These are phyloP conservation scores for Simplicillium sp. DNA, from an alignment of 2,329 filamentous ascomycete species.

Conservation along the genomic window DNA sequence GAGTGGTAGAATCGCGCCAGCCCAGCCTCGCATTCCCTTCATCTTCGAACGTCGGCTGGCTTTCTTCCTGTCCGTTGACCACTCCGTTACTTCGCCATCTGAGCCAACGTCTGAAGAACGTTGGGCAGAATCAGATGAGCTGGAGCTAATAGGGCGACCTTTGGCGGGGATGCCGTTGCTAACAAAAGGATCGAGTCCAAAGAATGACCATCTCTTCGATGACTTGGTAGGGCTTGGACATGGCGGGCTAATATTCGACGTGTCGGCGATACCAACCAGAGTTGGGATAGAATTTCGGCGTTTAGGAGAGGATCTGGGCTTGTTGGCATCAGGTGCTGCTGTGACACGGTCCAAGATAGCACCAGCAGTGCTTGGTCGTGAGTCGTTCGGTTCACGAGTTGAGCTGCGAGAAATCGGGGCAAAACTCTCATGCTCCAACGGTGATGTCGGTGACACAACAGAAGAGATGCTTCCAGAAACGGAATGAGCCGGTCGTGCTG, in stretches of 20 bases:
- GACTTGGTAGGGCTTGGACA: conserved; percentile 40
- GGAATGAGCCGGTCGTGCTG: conserved; percentile 60
- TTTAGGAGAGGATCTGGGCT: conserved; percentile 25
- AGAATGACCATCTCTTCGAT: conserved; percentile 53
- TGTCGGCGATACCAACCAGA: conserved; percentile 31
- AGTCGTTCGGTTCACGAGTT: conserved; percentile 33
- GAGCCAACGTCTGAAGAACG: conserved; percentile 26
- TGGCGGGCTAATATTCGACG: conserved; percentile 21
- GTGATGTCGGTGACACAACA: conserved; percentile 50
- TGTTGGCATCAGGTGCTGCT: conserved; percentile 6
- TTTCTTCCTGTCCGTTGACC: conserved; percentile 16
- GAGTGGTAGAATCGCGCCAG: conserved; percentile 55
- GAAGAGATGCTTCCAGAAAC: conserved; percentile 75
- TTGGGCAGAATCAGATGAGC: conserved; percentile 29
- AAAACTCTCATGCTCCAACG: conserved; percentile 29
- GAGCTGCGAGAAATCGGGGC: conserved; percentile 26
- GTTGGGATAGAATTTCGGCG: conserved; percentile 53
- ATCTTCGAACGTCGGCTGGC: conserved; percentile 26
- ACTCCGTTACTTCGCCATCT: conserved; percentile 16
- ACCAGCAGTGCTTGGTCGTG: conserved; percentile 60
- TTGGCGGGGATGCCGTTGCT: conserved; percentile 36
- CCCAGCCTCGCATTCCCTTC: conserved; percentile 70
- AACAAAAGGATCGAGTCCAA: conserved; percentile 47
- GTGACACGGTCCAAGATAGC: conserved; percentile 50
- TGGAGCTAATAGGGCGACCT: conserved; percentile 35